Percentiles rank a stretch among this genome's conserved stretches.
phyloP scores from a whole-genome alignment of 1,139 yeast genomes.

The Hyphopichia buzzinii region DNA sequence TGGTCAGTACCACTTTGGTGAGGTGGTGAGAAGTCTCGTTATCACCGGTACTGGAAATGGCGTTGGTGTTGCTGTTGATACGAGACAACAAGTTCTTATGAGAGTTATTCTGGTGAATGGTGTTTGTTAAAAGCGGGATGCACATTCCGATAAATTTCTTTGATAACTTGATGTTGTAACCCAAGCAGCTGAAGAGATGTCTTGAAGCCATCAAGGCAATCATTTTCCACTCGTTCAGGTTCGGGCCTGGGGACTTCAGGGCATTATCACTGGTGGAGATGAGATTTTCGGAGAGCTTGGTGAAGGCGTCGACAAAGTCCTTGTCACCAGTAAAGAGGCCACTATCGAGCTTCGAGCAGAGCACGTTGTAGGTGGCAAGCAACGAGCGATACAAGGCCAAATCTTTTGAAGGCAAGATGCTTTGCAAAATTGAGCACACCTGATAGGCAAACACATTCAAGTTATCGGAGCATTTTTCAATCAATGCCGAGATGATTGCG shows the following conservation, averaged over 20 bases:
- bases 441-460: slow-evolving; percentile 75
- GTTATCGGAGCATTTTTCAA: slow-evolving; percentile 76
- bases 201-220: slow-evolving; percentile 45
- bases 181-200: slow-evolving; percentile 43
- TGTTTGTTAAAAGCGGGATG: slow-evolving; percentile 41
- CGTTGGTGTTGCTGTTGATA: slow-evolving; percentile 23
- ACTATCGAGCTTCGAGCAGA: slow-evolving; percentile 65
- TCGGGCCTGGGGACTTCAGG: slow-evolving; percentile 26
- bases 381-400: slow-evolving; percentile 54
- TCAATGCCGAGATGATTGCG: slow-evolving; percentile 65
- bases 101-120: slow-evolving; percentile 19
- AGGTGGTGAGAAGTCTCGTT: slow-evolving; percentile 16
- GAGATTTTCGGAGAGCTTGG: slow-evolving; percentile 37
- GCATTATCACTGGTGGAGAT: slow-evolving; percentile 21
- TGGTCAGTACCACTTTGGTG: slow-evolving; percentile 26
- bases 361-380: slow-evolving; percentile 50
- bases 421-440: slow-evolving; percentile 48
- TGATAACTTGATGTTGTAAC: slow-evolving; percentile 37
- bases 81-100: slow-evolving; percentile 18
- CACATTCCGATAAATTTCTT: slow-evolving; percentile 35
- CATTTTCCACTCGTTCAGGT: slow-evolving; percentile 48
- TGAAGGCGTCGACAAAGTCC: slow-evolving; percentile 52
- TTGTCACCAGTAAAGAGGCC: slow-evolving; percentile 73
- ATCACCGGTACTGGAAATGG: slow-evolving; percentile 16
- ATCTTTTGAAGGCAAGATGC: slow-evolving; percentile 51